Evolutionary conservation across 805 yeast species (phyloP).

Genomic region (Candida patagonica): DNA sequence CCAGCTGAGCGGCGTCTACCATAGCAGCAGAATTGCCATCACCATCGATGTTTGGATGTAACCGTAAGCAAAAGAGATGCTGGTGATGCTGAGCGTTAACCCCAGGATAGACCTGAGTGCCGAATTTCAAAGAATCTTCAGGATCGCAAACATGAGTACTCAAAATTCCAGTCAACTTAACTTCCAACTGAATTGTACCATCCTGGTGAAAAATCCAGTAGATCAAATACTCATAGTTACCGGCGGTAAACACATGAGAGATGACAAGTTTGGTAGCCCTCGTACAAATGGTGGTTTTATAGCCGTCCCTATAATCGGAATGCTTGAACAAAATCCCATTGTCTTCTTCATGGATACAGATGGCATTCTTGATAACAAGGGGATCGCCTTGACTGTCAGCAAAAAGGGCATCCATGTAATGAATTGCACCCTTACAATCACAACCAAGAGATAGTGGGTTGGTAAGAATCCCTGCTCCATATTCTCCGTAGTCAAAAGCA

Average conservation of each 20-base stretch:
- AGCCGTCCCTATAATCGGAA: constrained; percentile 75
- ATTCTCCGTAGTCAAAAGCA: constrained; percentile 80
- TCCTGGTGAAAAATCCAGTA: constrained; percentile 80
- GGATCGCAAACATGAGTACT: constrained; percentile 50
- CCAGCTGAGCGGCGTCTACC: constrained; percentile 52
- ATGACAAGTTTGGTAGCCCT: constrained; percentile 66
- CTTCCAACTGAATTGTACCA: constrained; percentile 71
- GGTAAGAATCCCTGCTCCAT: constrained; percentile 81
- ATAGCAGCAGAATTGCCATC: constrained; percentile 58
- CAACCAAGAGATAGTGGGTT: constrained; percentile 72
- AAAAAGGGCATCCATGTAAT: constrained; percentile 73
- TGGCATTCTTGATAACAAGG: constrained; percentile 62
- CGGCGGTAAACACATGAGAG: constrained; percentile 79
- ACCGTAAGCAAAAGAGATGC: constrained; percentile 68
- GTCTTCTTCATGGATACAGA: constrained; percentile 81
- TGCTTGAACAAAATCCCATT: constrained; percentile 74
- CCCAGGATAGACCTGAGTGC: constrained; percentile 69
- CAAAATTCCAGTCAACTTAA: constrained; percentile 74
- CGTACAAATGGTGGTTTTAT: constrained; percentile 52
- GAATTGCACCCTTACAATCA: constrained; percentile 80
- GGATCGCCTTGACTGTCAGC: constrained; percentile 60
- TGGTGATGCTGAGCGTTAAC: constrained; percentile 84
- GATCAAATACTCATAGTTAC: constrained; percentile 77
- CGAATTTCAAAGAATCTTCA: constrained; percentile 53
- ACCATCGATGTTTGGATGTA: constrained; percentile 77